Percentiles rank a stretch among this genome's conserved stretches.
Evolutionary conservation across 495 filamentous ascomycete species (phyloP).

Genomic region (Talaromyces wortmannii): DNA sequence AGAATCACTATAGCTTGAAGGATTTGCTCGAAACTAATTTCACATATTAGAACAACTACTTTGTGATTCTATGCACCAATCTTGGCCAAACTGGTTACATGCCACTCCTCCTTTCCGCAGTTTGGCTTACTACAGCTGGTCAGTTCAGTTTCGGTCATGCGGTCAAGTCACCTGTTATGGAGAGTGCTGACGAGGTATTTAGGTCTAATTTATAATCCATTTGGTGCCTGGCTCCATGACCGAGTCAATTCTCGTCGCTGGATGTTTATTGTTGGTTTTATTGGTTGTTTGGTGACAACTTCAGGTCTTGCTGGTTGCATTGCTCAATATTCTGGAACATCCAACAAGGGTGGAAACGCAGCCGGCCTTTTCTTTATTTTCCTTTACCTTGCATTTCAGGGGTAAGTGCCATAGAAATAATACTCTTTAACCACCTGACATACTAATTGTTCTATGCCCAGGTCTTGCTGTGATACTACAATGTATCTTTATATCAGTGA

Average conservation of each 20-base stretch:
- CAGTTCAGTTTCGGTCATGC: conserved; percentile 1
- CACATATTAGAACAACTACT: conserved; percentile 33
- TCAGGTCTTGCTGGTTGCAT: conserved; percentile 35
- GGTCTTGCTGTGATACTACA: conserved; percentile 41
- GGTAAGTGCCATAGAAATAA: conserved; percentile 16
- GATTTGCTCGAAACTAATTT: not conserved
- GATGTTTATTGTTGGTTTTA: conserved; percentile 37
- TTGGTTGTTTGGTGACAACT: conserved; percentile 27
- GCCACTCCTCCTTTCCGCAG: conserved; percentile 40
- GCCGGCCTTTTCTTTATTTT: conserved; percentile 43
- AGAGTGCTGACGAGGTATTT: not conserved
- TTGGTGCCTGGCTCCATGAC: conserved; percentile 41
- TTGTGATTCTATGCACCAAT: conserved; percentile 39
- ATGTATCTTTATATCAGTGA: conserved; percentile 45
- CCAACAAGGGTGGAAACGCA: conserved; percentile 35
- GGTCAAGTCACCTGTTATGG: too few species aligned
- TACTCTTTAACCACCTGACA: not conserved
- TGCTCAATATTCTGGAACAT: conserved; percentile 32
- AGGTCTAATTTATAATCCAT: conserved; percentile 38
- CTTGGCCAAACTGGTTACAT: conserved; percentile 35
- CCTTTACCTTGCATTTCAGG: conserved; percentile 37
- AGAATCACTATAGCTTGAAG: not conserved
- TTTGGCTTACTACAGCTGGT: conserved; percentile 41
- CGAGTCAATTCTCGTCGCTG: conserved; percentile 34
- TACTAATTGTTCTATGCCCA: conserved; percentile 17